Base-by-base conservation (phyloP, 2,329 filamentous ascomycete species). In the Xylaria multiplex region DNA sequence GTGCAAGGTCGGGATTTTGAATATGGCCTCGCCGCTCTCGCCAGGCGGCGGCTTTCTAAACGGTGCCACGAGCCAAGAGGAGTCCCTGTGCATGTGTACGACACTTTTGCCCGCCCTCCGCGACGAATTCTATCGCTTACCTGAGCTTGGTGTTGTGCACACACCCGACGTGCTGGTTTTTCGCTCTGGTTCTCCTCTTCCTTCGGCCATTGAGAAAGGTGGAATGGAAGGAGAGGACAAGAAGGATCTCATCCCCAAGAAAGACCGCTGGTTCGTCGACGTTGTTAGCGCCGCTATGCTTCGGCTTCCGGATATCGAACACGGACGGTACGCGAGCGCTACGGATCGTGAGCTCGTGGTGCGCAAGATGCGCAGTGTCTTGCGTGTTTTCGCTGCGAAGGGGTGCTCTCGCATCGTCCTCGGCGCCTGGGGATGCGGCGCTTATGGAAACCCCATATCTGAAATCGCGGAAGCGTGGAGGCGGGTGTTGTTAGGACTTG, bases 341-440 rank as follows among this genome's bases (percentile, higher is more conserved):
- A 82, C 78, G 50, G 86, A 90, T 62, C 78, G 84, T 1, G 85
- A 86, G 45, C 67, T 85, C 8, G 82, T 82, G 0, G 70, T 82
- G 30, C 76, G 77, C 6, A 90, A 90, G 76, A 90, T 91, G 82
- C 80, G 80, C 30, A 81, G 80, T 6, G 86, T 89, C 1, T 72
- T 90, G 74, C 80, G 86, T 1, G 83, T 90, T 4, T 79, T 81
- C 2, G 75, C 79, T 8, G 72, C 77, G 1, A 82, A 81, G 64
- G 83, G 84, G 0, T 79, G 80, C 3, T 79, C 77, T 43, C 82
- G 78, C 62, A 70, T 90, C 0, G 84, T 91, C 0, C 78, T 90
- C 0, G 88, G 88, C 0, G 87, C 88, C 0, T 90, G 88, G 87
- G 88, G 88, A 0, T 90, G 87, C 66, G 88, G 88, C 2, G 86